Conservation (phyloP, 2,329 filamentous ascomycete genomes). For the Diaporthe aspalathi region DNA sequence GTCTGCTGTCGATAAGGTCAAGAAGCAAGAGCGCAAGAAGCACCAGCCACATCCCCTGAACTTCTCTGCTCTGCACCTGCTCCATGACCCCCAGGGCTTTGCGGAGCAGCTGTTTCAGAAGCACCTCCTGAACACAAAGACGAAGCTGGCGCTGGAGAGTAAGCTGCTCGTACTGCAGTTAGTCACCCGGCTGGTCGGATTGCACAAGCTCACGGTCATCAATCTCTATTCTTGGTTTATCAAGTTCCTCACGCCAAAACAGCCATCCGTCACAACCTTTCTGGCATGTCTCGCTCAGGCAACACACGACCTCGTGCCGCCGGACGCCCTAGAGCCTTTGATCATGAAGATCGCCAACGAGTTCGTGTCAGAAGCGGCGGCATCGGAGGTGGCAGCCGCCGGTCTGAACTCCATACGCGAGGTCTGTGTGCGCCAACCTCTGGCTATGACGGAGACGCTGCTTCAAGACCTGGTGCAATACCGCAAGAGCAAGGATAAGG, state of each 20-base stretch:
- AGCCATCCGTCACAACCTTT: constrained; percentile 92
- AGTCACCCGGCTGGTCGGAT: constrained; percentile 87
- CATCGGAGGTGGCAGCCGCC: constrained; percentile 89
- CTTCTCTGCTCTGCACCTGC: constrained; percentile 93
- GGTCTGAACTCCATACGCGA: constrained; percentile 96
- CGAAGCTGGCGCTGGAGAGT: constrained; percentile 86
- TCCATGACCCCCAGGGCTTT: constrained; percentile 95
- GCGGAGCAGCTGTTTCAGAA: constrained; percentile 90
- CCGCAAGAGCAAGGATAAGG: constrained; percentile 97
- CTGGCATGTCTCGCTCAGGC: constrained; percentile 92
- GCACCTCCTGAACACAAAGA: constrained; percentile 88
- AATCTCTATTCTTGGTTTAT: constrained; percentile 96
- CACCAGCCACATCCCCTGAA: constrained; percentile 87
- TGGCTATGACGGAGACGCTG: constrained; percentile 97
- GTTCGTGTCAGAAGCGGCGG: constrained; percentile 94
- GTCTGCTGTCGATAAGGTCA: constrained; percentile 84
- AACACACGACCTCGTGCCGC: constrained; percentile 90
- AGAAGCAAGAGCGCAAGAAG: constrained; percentile 88
- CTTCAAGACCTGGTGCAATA: constrained; percentile 96
- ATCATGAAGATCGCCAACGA: constrained; percentile 98
- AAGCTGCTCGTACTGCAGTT: constrained; percentile 92
- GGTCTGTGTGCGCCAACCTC: constrained; percentile 89
- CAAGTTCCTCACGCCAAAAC: constrained; percentile 88
- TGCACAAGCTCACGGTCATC: constrained; percentile 92
- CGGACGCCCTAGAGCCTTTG: constrained; percentile 89